Percentiles rank a stretch among this genome's conserved stretches.
Evolutionary conservation across 805 yeast genomes (phyloP).

Genomic region (Candida morakotiae): DNA sequence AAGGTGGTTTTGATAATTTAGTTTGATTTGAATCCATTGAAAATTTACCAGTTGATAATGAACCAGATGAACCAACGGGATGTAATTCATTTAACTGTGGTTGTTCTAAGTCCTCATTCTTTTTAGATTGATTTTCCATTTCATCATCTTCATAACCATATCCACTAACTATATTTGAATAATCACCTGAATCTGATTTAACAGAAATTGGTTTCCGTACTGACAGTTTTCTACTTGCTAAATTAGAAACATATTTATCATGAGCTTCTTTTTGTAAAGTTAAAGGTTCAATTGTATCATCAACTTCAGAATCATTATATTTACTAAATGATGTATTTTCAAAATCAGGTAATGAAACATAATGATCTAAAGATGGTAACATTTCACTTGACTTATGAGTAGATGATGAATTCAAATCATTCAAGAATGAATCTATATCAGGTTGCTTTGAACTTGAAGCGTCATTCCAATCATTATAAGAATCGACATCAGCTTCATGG

Average conservation of each 20-base stretch:
- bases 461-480: conserved; percentile 12
- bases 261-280: conserved; percentile 18
- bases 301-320: conserved; percentile 9
- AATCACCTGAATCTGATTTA: conserved; percentile 8
- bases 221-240: conserved; percentile 27
- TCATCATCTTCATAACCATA: background rate
- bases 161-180: conserved; percentile 4
- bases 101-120: background rate
- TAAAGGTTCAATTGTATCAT: conserved; percentile 19
- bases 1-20: conserved; percentile 1
- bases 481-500: conserved; percentile 3
- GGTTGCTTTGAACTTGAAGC: background rate
- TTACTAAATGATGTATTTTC: conserved; percentile 14
- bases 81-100: conserved; percentile 7
- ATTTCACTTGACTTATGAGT: conserved; percentile 9
- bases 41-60: conserved; percentile 25
- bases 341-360: conserved; percentile 25
- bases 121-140: background rate
- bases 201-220: conserved; percentile 32
- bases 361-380: conserved; percentile 12
- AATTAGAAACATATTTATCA: conserved; percentile 17
- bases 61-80: conserved; percentile 24
- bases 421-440: conserved; percentile 31
- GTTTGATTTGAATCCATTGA: conserved; percentile 15
- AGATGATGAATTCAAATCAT: conserved; percentile 19